phyloP scores from a whole-genome alignment of 495 filamentous ascomycete genomes.

The Lichenothelia convexa region DNA sequence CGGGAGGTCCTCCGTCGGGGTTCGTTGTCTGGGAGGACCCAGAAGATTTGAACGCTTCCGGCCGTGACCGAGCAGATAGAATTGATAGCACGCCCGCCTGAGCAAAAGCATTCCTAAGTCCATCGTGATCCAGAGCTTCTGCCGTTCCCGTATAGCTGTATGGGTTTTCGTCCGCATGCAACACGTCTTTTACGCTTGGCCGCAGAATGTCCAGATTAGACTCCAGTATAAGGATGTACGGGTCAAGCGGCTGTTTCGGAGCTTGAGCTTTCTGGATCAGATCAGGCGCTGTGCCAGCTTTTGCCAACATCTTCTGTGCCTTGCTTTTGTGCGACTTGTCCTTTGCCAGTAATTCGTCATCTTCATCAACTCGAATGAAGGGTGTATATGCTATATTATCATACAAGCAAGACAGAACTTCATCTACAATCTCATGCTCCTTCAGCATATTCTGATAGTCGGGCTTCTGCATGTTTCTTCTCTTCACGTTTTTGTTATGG shows the following conservation, averaged over 20 bases:
- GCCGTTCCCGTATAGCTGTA: conserved; percentile 73
- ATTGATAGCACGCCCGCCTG: conserved; percentile 86
- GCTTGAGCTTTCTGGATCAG: conserved; percentile 41
- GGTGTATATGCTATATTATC: conserved; percentile 97
- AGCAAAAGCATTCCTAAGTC: conserved; percentile 72
- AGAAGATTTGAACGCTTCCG: conserved; percentile 86
- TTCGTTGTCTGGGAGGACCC: conserved; percentile 52
- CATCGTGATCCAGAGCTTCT: conserved; percentile 50
- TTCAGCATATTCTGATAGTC: conserved; percentile 86
- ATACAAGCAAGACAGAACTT: conserved; percentile 89
- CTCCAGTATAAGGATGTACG: conserved; percentile 86
- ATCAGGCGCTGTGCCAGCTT: conserved; percentile 45
- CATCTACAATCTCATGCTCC: conserved; percentile 75
- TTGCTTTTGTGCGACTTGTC: conserved; percentile 47
- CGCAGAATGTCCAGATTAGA: conserved; percentile 63
- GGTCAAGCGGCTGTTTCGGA: conserved; percentile 78
- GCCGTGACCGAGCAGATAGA: conserved; percentile 74
- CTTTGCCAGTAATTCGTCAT: conserved; percentile 63
- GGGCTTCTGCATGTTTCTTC: conserved; percentile 93
- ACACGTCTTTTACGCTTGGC: conserved; percentile 75
- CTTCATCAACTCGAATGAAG: conserved; percentile 92
- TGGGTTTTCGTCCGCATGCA: conserved; percentile 79
- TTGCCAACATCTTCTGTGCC: conserved; percentile 50
- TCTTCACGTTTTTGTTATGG: conserved; percentile 98
- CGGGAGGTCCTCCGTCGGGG: conserved; percentile 72